Evolutionary conservation across 176 grass and related monocot genomes (phyloP).

Genomic region (Eragrostis nindensis): DNA sequence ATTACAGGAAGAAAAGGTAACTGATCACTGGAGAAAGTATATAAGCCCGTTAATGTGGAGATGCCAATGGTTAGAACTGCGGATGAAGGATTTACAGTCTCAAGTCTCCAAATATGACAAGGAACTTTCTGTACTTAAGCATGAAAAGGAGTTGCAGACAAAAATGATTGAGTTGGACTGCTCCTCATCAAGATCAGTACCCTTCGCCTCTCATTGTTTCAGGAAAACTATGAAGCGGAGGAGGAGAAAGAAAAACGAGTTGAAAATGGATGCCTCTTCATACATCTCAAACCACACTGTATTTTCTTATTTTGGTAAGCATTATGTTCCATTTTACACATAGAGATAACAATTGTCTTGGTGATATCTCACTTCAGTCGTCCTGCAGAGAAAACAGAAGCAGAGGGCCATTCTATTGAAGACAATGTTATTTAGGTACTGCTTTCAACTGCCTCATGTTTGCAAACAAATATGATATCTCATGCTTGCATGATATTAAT

Average conservation of each 20-base stretch:
- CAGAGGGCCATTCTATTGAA: constrained; percentile 76
- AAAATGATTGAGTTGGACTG: constrained; percentile 94
- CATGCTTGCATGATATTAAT: background rate
- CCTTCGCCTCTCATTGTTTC: constrained; percentile 58
- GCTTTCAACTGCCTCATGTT: constrained; percentile 9
- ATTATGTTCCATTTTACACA: constrained; percentile 36
- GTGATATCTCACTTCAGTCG: constrained; percentile 28
- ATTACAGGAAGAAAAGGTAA: constrained; percentile 93
- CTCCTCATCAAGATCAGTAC: constrained; percentile 83
- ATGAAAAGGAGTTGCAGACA: constrained; percentile 85
- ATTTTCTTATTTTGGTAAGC: constrained; percentile 90
- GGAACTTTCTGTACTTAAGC: constrained; percentile 70
- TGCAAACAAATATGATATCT: constrained; percentile 27
- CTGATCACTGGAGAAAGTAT: constrained; percentile 83
- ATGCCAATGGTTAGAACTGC: constrained; percentile 84
- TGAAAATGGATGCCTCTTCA: constrained; percentile 53
- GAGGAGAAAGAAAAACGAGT: constrained; percentile 78
- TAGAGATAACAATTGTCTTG: constrained; percentile 26
- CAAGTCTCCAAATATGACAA: constrained; percentile 87
- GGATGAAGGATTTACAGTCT: constrained; percentile 77
- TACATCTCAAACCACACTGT: constrained; percentile 73
- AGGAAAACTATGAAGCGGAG: constrained; percentile 85
- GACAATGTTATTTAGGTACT: constrained; percentile 68
- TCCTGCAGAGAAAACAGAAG: constrained; percentile 71
- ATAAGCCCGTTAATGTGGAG: constrained; percentile 84